Evolutionary conservation across 129 eudicot species (phyloP).

Genomic region (Escallonia herrerae): DNA sequence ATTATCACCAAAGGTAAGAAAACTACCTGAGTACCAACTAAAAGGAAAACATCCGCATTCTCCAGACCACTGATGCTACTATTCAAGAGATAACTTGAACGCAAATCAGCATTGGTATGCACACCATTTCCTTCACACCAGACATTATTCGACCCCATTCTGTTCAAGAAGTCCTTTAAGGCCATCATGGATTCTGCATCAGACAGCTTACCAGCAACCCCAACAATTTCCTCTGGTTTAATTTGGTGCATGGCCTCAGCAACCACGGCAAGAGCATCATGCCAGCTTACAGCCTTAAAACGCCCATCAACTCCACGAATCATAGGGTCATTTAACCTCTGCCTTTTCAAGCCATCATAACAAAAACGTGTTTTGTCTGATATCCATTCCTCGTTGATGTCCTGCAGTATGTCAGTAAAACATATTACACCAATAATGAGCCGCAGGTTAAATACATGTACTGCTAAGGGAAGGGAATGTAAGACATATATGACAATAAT

Average conservation of each 20-base stretch:
- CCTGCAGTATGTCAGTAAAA: slow-evolving; percentile 32
- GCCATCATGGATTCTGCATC: slow-evolving; percentile 99
- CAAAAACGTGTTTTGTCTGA: slow-evolving; percentile 94
- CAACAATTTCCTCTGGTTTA: slow-evolving; percentile 84
- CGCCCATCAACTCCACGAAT: slow-evolving; percentile 94
- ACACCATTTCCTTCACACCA: slow-evolving; percentile 95
- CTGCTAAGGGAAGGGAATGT: too few species aligned
- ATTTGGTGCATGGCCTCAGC: slow-evolving; percentile 78
- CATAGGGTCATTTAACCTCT: slow-evolving; percentile 94
- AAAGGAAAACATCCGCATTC: slow-evolving; percentile 81
- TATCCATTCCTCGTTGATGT: slow-evolving; percentile 97
- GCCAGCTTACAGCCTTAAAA: slow-evolving; percentile 82
- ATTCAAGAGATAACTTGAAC: slow-evolving; percentile 80
- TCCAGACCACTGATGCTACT: slow-evolving; percentile 80
- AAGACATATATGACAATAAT: not conserved
- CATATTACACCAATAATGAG: too few species aligned
- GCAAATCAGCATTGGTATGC: slow-evolving; percentile 71
- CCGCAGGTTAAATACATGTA: not conserved
- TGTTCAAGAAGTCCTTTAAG: slow-evolving; percentile 80
- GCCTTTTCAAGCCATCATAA: slow-evolving; percentile 97
- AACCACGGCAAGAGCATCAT: slow-evolving; percentile 88
- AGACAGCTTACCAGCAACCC: slow-evolving; percentile 91
- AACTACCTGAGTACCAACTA: slow-evolving; percentile 93
- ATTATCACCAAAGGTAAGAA: not conserved
- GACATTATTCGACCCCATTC: slow-evolving; percentile 80